These are phyloP conservation scores for Fusarium sp. DNA, from an alignment of 2,329 filamentous ascomycete genomes.

Conservation along the genomic window DNA sequence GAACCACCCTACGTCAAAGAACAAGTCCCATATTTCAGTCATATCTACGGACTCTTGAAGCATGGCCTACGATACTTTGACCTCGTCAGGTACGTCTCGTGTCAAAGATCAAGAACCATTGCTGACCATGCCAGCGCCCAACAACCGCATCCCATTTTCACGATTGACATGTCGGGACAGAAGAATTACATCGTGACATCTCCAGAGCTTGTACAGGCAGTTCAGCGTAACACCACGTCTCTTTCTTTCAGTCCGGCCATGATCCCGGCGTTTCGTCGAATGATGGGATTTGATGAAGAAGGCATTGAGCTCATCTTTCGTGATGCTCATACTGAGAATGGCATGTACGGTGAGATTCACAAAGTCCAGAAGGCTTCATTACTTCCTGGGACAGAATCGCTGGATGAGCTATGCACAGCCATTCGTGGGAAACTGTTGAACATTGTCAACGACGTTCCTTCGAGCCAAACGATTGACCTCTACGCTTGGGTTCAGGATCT, in stretches of 20 bases:
- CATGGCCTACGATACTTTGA: conserved; percentile 41
- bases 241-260: conserved; percentile 38
- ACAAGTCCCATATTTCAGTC: conserved; percentile 24
- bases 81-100: conserved; percentile 21
- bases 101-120: rapidly evolving
- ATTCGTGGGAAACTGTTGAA: conserved; percentile 22
- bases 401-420: conserved; percentile 23
- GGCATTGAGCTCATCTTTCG: conserved; percentile 43
- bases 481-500: conserved; percentile 37
- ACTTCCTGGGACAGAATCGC: conserved; percentile 32
- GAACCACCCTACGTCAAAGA: conserved; percentile 36
- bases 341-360: conserved; percentile 44
- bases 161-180: conserved; percentile 42
- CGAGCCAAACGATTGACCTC: conserved; percentile 24
- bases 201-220: conserved; percentile 39
- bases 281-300: conserved; percentile 40
- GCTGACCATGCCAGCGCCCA: conserved; percentile 26
- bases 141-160: conserved; percentile 43
- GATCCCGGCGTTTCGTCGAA: conserved; percentile 40
- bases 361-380: conserved; percentile 35
- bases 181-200: conserved; percentile 44
- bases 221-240: conserved; percentile 36
- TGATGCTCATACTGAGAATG: conserved; percentile 42
- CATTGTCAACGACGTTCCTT: conserved; percentile 20
- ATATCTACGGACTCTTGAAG: conserved; percentile 34